Evolutionary conservation across 306 rosid species (phyloP), one percentile per base, ranked within the genome.

Genomic region (Styphnolobium japonicum): DNA sequence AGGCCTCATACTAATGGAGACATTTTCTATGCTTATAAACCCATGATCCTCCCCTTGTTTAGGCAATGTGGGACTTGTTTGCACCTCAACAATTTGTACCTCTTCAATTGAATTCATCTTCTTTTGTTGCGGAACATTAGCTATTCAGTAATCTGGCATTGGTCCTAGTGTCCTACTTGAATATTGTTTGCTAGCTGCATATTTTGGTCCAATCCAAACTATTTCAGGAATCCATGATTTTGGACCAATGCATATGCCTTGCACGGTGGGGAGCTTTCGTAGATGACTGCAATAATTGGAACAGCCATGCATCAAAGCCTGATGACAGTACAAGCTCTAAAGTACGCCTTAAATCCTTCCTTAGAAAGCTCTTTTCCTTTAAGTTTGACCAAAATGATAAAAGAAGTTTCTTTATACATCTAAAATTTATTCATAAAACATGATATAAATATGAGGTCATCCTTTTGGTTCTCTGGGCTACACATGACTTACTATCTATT

Each of bases 161-260:
- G 11, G 40, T 67, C 39, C 16, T 25, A n/a, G n/a, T n/a, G n/a
- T n/a, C n/a, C n/a, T n/a, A 52, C 16, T 65, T 71, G 21, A 75
- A 12, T 61, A 40, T 40, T n/a, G 40, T 62, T 49, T 61, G 22
- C 62, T 46, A 63, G 75, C 16, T 72, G 40, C 46, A 86, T 79
- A 56, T 61, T 79, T 74, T 63, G 67, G 27, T 62, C 8, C 15
- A 76, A 67, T 79, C 75, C 82, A 63, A 9, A 10, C 43, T 68
- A 9, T 84, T 81, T 72, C 84, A 93, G 98, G 99, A 97, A 58
- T 92, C 98, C 60, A 87, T 80, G 77, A 91, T 95, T 55, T 71
- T 84, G 14, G 93, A 95, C 80, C 93, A 85, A 88, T 22, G 80
- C 71, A 89, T 95, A 45, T 84, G 80, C 88, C 90, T 95, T 74